These are phyloP conservation scores for Candida oleophila DNA, from an alignment of 805 yeast species.

Conservation along the genomic window DNA sequence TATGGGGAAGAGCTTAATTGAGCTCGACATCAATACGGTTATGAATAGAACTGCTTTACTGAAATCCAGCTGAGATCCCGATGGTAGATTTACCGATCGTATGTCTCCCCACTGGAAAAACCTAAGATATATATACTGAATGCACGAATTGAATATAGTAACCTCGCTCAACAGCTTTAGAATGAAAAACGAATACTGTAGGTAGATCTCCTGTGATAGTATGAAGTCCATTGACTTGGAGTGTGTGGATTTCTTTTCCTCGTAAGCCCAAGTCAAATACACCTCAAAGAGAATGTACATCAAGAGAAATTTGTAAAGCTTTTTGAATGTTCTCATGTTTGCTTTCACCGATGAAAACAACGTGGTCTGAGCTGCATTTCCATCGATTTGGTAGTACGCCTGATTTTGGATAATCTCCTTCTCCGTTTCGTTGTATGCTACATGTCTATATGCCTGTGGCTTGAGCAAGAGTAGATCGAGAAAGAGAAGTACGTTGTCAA, in stretches of 20 bases:
- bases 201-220: conserved; percentile 32
- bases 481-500: conserved; percentile 78
- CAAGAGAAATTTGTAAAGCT: conserved; percentile 47
- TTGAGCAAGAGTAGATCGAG: conserved; percentile 81
- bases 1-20: conserved; percentile 83
- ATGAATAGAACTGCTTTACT: conserved; percentile 52
- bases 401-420: conserved; percentile 13
- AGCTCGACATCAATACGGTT: conserved; percentile 72
- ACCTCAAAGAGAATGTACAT: conserved; percentile 80
- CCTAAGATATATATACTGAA: conserved; percentile 24
- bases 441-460: conserved; percentile 85
- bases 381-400: conserved; percentile 7
- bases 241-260: conserved; percentile 56
- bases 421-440: conserved; percentile 69
- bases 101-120: conserved; percentile 20
- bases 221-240: conserved; percentile 22
- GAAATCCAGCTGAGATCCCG: conserved; percentile 32
- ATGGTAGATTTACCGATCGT: conserved; percentile 1
- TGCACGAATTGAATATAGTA: conserved; percentile 32
- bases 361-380: conserved; percentile 14
- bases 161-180: conserved; percentile 51
- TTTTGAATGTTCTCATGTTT: conserved; percentile 15
- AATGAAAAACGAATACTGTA: conserved; percentile 59
- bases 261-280: conserved; percentile 88
- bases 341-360: conserved; percentile 13